phyloP scores from a whole-genome alignment of 2,329 filamentous ascomycete species.

The Pseudogymnoascus sp. region DNA sequence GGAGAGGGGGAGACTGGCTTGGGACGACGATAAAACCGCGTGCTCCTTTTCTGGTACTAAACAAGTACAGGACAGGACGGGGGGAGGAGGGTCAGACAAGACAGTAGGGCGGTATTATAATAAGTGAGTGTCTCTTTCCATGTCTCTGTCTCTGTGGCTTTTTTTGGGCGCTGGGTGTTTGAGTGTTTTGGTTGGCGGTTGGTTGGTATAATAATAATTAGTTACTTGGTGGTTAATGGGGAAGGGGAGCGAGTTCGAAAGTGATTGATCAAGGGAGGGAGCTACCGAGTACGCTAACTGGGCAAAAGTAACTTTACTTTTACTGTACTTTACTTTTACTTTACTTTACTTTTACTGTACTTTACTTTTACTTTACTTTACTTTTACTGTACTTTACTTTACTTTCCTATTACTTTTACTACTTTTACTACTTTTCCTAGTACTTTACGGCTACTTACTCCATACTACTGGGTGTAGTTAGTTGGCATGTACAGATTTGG shows the following conservation, averaged over 20 bases:
- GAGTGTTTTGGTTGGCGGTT: not conserved
- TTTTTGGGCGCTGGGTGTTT: not conserved
- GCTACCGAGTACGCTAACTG: constrained; percentile 4
- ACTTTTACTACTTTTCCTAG: not conserved
- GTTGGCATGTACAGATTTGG: not conserved
- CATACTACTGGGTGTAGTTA: not conserved
- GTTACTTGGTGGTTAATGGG: not conserved
- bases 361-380: not conserved
- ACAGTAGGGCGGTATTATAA: not conserved
- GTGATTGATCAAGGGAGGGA: constrained; percentile 7
- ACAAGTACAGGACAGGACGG: not conserved
- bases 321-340: not conserved
- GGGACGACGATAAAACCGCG: constrained; percentile 1
- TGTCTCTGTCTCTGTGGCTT: not conserved
- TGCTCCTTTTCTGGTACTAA: not conserved
- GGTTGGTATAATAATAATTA: not conserved
- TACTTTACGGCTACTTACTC: constrained; percentile 2
- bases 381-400: too few relatives aligned
- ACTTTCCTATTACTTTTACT: too few relatives aligned
- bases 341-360: not conserved
- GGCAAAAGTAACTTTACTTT: not conserved
- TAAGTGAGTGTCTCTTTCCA: not conserved
- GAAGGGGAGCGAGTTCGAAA: not conserved
- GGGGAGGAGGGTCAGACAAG: not conserved
- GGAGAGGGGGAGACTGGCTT: not conserved